Evolutionary conservation across 495 filamentous ascomycete species (phyloP), one percentile per base, ranked within the genome.

Genomic region (Xylaria bambusicola): DNA sequence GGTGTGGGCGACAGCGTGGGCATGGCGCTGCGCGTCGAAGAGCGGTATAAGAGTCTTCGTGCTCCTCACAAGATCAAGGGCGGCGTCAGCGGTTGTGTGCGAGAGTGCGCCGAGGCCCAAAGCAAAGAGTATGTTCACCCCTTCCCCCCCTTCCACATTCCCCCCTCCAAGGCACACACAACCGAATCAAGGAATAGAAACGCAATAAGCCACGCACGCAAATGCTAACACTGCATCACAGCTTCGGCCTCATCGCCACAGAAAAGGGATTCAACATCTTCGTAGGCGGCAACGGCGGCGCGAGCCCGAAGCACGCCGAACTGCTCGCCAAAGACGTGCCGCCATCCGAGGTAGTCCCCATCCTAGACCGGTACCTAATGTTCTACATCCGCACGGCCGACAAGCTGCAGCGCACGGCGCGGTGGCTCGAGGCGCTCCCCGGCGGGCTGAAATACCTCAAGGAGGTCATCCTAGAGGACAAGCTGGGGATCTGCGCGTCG

Each of bases 331-430:
- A 92, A 66, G 93, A 98, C 71, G 92, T 96, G 0, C 86, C 93
- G 0, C 84, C 91, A 0, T 88, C 92, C 52, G 88, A 95, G 67
- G 85, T 97, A 23, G 78, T 96, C 21, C 88, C 91, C 10, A 89
- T 96, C 35, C 78, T 98, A 0, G 93, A 98, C 71, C 86, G 93
- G 26, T 98, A 96, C 72, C 79, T 97, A 10, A 91, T 92, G 77
- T 96, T 98, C 80, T 97, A 98, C 76, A 96, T 98, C 69, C 90
- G 92, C 60, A 96, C 93, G 0, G 93, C 93, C 41, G 93, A 98
- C 77, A 95, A 92, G 68, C 86, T 98, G 1, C 93, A 97, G 71
- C 86, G 93, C 42, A 98, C 93, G 24, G 93, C 93, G 2, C 83
- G 93, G 29, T 98, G 93, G 93, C 79, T 98, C 40, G 93, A 98